Evolutionary conservation across 345 rosid species (phyloP), one percentile per base, ranked within the genome.

Genomic region (Eucalyptus cloeziana): DNA sequence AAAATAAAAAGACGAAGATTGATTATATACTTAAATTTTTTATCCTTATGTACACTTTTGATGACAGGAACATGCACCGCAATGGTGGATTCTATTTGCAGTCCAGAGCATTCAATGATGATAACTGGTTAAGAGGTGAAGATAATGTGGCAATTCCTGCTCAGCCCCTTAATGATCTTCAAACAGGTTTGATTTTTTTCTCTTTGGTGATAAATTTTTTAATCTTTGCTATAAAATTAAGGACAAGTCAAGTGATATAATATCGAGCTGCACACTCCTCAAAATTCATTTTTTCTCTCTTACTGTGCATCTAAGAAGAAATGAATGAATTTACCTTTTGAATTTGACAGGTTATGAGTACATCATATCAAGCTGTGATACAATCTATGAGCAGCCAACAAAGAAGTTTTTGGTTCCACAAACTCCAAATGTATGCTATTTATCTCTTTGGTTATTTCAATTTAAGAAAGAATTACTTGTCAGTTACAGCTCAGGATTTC

Each of bases 171-270:
- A 27, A 71, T 33, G 86, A 86, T 86, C 86, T 81, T 89, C 91
- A 89, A 86, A 90, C 92, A 91, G 95, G 95, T 94, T 71, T 71
- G 45, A 37, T 76, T 40, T 19, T 5, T 76, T 37, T 19, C 22
- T 19, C 43, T 76, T 64, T n/a, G 76, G 76, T 76, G 15, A 37
- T 10, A 76, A 37, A 21, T 44, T 37, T 64, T 64, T n/a, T 64
- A n/a, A 40, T 76, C 25, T 76, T 40, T 76, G 47, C 12, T 37
- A 14, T 37, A 76, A 37, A 31, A 37, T 76, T 76, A 37, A 21
- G 83, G 47, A 37, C 13, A 76, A 76, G 27, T 76, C 83, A 21
- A 88, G 85, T 76, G 37, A 88, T 33, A 87, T 62, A 37, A 17
- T 43, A 30, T 40, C 83, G 37, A 31, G 7, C 43, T 4, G 13